Percentiles rank a stretch among this genome's conserved stretches.
phyloP scores from a whole-genome alignment of 176 grass and related monocot species.

The Eleusine indica region DNA sequence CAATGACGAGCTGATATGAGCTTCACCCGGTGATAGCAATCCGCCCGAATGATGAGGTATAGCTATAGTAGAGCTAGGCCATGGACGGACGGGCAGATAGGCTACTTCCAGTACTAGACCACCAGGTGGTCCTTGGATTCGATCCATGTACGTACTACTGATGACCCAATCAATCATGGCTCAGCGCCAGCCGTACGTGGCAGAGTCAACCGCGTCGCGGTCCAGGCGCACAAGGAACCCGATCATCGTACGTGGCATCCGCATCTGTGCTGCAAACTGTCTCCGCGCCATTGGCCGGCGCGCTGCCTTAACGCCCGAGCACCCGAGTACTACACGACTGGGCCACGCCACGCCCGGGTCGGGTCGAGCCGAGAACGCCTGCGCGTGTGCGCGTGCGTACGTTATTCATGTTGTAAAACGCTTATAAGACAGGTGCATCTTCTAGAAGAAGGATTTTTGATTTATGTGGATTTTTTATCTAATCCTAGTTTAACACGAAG shows the following conservation, averaged over 20 bases:
- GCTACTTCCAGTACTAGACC: too few relatives aligned
- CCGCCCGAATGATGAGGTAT: slow-evolving; percentile 28
- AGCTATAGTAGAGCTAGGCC: slow-evolving; percentile 15
- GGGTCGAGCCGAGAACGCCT: too few relatives aligned
- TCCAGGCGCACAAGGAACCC: background rate
- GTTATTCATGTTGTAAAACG: too few relatives aligned
- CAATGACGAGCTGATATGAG: background rate
- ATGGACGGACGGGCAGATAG: slow-evolving; percentile 4
- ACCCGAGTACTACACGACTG: background rate
- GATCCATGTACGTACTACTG: background rate
- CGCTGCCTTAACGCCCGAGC: slow-evolving; percentile 17
- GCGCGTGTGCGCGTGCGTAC: too few relatives aligned
- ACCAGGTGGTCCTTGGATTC: slow-evolving; percentile 1
- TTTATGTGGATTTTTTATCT: too few relatives aligned
- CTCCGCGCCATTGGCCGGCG: background rate
- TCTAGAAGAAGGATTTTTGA: too few relatives aligned
- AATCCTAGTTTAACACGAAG: too few relatives aligned
- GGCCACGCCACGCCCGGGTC: background rate
- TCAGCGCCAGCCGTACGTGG: background rate
- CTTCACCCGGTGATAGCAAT: background rate
- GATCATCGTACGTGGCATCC: background rate
- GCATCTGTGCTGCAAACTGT: background rate
- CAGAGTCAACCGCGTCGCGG: background rate
- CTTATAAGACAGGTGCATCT: too few relatives aligned
- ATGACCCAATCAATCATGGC: background rate